These are phyloP conservation scores for Nelumbo lutea DNA, from an alignment of 164 flowering plant species.

Conservation along the genomic window DNA sequence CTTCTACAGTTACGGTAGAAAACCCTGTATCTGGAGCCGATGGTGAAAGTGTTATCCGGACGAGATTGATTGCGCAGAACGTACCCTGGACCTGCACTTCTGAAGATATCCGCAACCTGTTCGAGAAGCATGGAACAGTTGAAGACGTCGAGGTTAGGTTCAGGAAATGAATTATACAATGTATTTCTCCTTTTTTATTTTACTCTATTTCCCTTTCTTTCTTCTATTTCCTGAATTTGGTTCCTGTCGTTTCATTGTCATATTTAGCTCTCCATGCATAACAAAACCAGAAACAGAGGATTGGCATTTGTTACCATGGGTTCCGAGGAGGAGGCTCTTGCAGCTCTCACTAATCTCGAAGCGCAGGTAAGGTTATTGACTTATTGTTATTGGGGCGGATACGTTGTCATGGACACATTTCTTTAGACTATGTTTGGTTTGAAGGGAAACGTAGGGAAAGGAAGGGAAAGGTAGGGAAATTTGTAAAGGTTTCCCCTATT, in stretches of 20 bases:
- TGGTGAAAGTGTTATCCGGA: constrained; percentile 5
- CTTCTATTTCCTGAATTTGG: constrained; percentile 11
- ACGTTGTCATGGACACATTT: neutral
- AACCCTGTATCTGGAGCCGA: neutral
- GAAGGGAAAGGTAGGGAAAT: too few species aligned
- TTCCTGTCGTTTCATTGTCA: constrained; percentile 11
- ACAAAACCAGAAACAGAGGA: constrained; percentile 64
- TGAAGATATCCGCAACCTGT: constrained; percentile 57
- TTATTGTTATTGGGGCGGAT: neutral
- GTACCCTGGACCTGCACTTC: constrained; percentile 66
- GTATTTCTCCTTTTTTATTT: neutral
- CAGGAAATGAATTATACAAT: neutral
- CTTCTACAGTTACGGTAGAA: constrained; percentile 4
- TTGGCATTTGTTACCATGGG: constrained; percentile 79
- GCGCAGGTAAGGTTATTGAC: constrained; percentile 46
- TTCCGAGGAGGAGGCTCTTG: constrained; percentile 68
- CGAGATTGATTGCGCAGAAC: constrained; percentile 66
- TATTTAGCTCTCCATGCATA: constrained; percentile 64
- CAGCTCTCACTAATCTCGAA: constrained; percentile 60
- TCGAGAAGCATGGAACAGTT: constrained; percentile 68
- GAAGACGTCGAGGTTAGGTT: constrained; percentile 56
- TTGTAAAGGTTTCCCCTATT: neutral
- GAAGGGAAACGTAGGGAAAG: too few species aligned
- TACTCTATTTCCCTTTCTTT: neutral
- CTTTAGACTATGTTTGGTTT: too few species aligned